phyloP scores from a whole-genome alignment of 139 green algal genomes.

The Medakamo hakoo region DNA sequence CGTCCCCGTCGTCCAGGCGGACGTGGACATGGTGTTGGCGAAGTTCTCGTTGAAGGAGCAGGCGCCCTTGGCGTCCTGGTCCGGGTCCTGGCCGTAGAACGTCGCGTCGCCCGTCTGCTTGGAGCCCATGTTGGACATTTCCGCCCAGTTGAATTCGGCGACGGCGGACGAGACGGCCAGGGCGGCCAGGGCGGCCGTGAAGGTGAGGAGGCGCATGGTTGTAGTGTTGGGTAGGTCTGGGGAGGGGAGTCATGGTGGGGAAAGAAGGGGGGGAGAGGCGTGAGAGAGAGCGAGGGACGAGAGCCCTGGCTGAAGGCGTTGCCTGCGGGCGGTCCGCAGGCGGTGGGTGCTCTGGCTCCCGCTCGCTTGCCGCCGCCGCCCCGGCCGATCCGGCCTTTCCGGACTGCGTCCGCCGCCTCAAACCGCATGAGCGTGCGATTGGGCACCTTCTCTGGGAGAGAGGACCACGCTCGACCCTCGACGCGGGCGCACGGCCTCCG shows the following conservation, averaged over 20 bases:
- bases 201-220: background rate
- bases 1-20: conserved; percentile 6
- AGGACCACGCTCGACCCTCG: too few relatives aligned
- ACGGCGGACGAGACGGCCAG: too few relatives aligned
- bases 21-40: conserved; percentile 9
- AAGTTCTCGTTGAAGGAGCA: conserved; percentile 14
- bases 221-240: background rate
- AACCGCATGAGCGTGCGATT: too few relatives aligned
- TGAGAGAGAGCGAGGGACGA: background rate
- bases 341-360: too few relatives aligned
- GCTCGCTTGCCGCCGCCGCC: too few relatives aligned
- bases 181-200: background rate
- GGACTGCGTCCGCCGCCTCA: too few relatives aligned
- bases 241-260: background rate
- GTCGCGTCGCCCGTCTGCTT: conserved; percentile 1
- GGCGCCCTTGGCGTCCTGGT: conserved; percentile 8
- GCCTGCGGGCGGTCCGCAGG: too few relatives aligned
- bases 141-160: background rate
- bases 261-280: background rate
- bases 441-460: too few relatives aligned
- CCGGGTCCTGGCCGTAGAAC: conserved; percentile 7
- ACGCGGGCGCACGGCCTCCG: too few relatives aligned
- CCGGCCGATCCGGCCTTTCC: too few relatives aligned
- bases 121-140: background rate
- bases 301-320: too few relatives aligned